These are phyloP conservation scores for Rhizophagus sp. DNA, from an alignment of 192 early-diverging fungal species.

Conservation along the genomic window DNA sequence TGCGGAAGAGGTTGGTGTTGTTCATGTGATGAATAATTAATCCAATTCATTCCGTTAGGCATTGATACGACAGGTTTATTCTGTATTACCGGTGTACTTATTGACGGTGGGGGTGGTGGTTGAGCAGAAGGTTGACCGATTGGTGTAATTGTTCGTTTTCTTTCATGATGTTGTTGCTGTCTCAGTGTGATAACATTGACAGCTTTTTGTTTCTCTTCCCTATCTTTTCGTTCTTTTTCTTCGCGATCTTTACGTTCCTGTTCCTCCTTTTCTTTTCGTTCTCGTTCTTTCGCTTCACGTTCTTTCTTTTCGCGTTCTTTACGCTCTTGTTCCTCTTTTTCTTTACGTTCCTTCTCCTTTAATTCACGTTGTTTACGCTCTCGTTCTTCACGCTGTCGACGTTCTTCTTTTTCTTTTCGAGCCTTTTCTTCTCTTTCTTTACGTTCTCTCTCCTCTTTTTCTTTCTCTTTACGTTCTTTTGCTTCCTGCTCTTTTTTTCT, in stretches of 20 bases:
- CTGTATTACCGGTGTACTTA: not conserved
- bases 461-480: conserved; percentile 40
- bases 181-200: not conserved
- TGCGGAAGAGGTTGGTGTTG: conserved; percentile 1
- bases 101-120: conserved; percentile 13
- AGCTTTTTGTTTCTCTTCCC: conserved; percentile 15
- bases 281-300: conserved; percentile 48
- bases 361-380: conserved; percentile 49
- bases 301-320: conserved; percentile 60
- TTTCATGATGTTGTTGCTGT: conserved; percentile 23
- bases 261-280: conserved; percentile 46
- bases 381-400: conserved; percentile 40
- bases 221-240: conserved; percentile 32
- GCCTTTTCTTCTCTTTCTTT: conserved; percentile 41
- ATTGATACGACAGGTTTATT: conserved; percentile 6
- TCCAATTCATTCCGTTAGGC: conserved; percentile 28
- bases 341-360: conserved; percentile 49
- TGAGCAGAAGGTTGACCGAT: conserved; percentile 23
- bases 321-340: conserved; percentile 49
- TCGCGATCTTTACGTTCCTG: conserved; percentile 42
- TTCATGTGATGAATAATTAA: conserved; percentile 25
- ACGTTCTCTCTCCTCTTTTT: conserved; percentile 39
- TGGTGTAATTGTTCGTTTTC: conserved; percentile 22
- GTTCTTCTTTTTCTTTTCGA: conserved; percentile 41
- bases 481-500: conserved; percentile 64